Evolutionary conservation across 176 grass and related monocot species (phyloP).

Genomic region (Phyllostachys edulis): DNA sequence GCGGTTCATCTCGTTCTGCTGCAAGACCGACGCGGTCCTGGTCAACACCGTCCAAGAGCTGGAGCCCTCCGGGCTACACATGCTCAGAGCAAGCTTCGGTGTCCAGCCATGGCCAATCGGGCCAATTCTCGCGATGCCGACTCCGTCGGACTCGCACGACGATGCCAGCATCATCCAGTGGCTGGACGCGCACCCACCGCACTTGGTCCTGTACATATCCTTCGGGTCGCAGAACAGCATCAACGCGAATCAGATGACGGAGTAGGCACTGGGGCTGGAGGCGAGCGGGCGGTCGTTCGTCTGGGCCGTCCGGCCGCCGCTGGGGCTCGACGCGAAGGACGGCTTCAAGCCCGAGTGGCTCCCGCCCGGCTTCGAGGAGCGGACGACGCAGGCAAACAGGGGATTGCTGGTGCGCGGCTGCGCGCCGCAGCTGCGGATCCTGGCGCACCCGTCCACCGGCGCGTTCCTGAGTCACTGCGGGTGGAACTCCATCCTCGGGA

Average conservation of each 20-base stretch:
- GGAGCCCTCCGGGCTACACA: conserved; percentile 45
- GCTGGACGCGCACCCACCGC: conserved; percentile 44
- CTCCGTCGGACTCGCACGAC: not conserved
- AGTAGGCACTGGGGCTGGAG: conserved; percentile 55
- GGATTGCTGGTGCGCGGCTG: conserved; percentile 45
- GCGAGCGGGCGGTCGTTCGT: conserved; percentile 52
- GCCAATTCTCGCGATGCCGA: conserved; percentile 29
- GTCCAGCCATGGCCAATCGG: conserved; percentile 41
- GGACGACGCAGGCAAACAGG: not conserved
- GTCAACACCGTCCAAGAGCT: conserved; percentile 64
- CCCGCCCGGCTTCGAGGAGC: conserved; percentile 57
- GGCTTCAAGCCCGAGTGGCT: conserved; percentile 51
- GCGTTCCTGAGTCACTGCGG: conserved; percentile 72
- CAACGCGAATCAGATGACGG: conserved; percentile 44
- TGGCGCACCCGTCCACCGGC: conserved; percentile 46
- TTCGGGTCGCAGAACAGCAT: conserved; percentile 71
- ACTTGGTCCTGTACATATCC: conserved; percentile 55
- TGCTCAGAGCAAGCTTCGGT: conserved; percentile 33
- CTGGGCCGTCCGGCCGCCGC: conserved; percentile 55
- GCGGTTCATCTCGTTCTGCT: conserved; percentile 15
- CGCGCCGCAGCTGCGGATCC: conserved; percentile 55
- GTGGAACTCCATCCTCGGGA: conserved; percentile 70
- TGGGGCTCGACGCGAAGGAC: conserved; percentile 39
- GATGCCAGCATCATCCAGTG: conserved; percentile 28
- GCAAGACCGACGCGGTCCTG: conserved; percentile 37